Conservation (phyloP, 2,329 filamentous ascomycete species). For the Scorias spongiosa region DNA sequence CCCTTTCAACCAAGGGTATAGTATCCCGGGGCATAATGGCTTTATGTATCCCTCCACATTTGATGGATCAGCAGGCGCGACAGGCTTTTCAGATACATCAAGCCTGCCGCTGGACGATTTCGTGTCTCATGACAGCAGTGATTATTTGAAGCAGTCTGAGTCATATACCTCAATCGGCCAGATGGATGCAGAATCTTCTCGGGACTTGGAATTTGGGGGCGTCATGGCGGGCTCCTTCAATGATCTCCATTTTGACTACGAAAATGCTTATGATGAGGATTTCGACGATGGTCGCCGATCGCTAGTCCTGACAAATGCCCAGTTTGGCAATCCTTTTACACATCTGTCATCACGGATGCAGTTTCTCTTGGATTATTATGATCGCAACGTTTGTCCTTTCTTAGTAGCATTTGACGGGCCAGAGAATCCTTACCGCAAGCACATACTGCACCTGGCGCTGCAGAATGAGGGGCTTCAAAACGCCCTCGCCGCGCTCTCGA, state of each 20-base stretch:
- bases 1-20: neutral
- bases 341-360: conserved; percentile 61
- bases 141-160: neutral
- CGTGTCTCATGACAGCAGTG: neutral
- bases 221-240: neutral
- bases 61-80: neutral
- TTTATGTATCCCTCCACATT: neutral
- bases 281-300: conserved; percentile 5
- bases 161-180: neutral
- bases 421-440: conserved; percentile 69
- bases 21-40: neutral
- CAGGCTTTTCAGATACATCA: neutral
- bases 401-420: conserved; percentile 84
- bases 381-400: conserved; percentile 78
- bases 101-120: neutral
- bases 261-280: conserved; percentile 2
- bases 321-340: conserved; percentile 28
- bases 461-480: conserved; percentile 75
- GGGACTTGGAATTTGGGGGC: neutral
- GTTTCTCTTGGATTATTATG: conserved; percentile 86
- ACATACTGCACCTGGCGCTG: conserved; percentile 64
- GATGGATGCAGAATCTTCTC: neutral
- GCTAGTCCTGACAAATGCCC: conserved; percentile 15
- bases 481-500: conserved; percentile 75
- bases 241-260: neutral